Evolutionary conservation across 2,329 filamentous ascomycete species (phyloP).

Genomic region (Neobulgaria alba): DNA sequence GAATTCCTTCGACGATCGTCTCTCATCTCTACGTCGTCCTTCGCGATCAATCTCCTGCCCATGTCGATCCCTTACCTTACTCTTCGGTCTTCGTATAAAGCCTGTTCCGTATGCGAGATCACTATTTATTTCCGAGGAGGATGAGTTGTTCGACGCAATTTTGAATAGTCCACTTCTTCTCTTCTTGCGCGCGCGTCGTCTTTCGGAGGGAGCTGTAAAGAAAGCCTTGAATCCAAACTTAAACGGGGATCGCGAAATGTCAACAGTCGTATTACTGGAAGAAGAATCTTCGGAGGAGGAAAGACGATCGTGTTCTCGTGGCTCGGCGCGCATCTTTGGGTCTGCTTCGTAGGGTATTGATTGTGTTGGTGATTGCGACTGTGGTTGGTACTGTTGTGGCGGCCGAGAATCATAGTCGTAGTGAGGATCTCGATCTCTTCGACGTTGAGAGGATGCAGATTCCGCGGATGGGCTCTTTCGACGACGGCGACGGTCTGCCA

Average conservation of each 20-base stretch:
- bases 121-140: conserved; percentile 58
- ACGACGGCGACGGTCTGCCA: conserved; percentile 21
- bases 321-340: conserved; percentile 15
- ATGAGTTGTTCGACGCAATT: conserved; percentile 49
- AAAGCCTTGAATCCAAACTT: conserved; percentile 51
- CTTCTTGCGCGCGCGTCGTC: conserved; percentile 36
- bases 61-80: conserved; percentile 18
- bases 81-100: conserved; percentile 31
- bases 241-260: conserved; percentile 53
- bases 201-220: conserved; percentile 52
- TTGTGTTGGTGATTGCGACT: background rate
- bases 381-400: background rate
- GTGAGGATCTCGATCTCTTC: too few species aligned
- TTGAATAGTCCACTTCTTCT: conserved; percentile 45
- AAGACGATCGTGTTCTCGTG: conserved; percentile 10
- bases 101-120: conserved; percentile 61
- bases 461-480: conserved; percentile 20
- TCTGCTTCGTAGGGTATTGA: too few species aligned
- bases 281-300: conserved; percentile 20
- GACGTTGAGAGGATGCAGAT: too few species aligned
- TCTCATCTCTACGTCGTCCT: conserved; percentile 3
- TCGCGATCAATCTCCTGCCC: conserved; percentile 24
- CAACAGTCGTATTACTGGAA: conserved; percentile 37
- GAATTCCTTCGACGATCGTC: background rate
- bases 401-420: too few species aligned